These are phyloP conservation scores for Trypanosoma grayi DNA, from an alignment of 208 protist species.

Conservation along the genomic window DNA sequence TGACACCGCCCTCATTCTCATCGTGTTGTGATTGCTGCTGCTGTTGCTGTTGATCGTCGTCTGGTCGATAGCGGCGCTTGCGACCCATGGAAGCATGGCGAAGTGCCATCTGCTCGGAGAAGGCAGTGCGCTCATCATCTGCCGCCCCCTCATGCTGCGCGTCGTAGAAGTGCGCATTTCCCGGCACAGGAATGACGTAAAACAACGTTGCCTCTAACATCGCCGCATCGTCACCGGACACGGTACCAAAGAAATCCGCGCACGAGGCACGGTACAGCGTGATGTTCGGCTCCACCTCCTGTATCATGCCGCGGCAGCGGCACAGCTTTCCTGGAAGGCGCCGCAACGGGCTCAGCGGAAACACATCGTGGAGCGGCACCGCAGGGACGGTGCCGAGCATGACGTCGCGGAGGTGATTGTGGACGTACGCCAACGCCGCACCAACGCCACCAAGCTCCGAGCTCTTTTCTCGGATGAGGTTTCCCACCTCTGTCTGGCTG, in stretches of 20 bases:
- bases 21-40: not conserved
- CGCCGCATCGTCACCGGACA: slow-evolving; percentile 11
- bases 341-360: slow-evolving; percentile 28
- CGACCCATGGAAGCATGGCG: not conserved
- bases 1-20: not conserved
- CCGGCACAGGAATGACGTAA: slow-evolving; percentile 82
- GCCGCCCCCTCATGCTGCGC: not conserved
- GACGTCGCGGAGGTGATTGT: slow-evolving; percentile 13
- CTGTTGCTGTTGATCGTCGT: not conserved
- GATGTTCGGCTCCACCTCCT: slow-evolving; percentile 64
- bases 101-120: not conserved
- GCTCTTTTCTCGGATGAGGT: slow-evolving; percentile 35
- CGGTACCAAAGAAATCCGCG: slow-evolving; percentile 37
- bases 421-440: slow-evolving; percentile 30
- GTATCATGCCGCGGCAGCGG: slow-evolving; percentile 81
- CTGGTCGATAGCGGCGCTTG: slow-evolving; percentile 19
- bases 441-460: slow-evolving; percentile 24
- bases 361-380: slow-evolving; percentile 32
- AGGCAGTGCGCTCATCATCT: not conserved
- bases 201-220: slow-evolving; percentile 61
- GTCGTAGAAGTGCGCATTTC: slow-evolving; percentile 69
- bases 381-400: not conserved
- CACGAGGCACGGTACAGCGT: slow-evolving; percentile 43
- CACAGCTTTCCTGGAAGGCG: slow-evolving; percentile 30
- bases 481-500: slow-evolving; percentile 25